These are phyloP conservation scores for Hypoxylon fuscum DNA, from an alignment of 495 filamentous ascomycete species.

Conservation along the genomic window DNA sequence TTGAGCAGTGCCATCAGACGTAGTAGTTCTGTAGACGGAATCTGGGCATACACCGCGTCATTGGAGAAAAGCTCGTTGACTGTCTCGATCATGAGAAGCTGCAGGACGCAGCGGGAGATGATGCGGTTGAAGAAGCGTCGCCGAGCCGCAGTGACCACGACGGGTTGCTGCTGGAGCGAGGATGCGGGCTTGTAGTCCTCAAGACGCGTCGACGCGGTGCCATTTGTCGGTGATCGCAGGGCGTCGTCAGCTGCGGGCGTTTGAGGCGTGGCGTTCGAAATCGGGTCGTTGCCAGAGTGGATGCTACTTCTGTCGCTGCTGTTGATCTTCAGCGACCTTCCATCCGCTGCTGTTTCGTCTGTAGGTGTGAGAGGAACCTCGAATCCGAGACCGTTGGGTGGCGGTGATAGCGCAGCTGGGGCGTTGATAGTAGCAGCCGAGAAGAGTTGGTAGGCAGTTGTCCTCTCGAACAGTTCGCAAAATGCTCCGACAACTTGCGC, in stretches of 20 bases:
- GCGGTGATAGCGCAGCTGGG: constrained; percentile 54
- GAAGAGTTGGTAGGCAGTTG: constrained; percentile 93
- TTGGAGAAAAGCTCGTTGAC: constrained; percentile 98
- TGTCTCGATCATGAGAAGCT: constrained; percentile 98
- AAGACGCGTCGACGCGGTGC: constrained; percentile 60
- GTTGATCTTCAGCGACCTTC: constrained; percentile 71
- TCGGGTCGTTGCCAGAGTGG: constrained; percentile 34
- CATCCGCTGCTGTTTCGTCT: constrained; percentile 53
- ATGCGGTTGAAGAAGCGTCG: constrained; percentile 99
- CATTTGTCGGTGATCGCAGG: constrained; percentile 44
- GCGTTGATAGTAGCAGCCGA: constrained; percentile 75
- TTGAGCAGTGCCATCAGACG: constrained; percentile 93
- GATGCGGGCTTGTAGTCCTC: constrained; percentile 88
- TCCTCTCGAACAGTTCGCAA: constrained; percentile 92
- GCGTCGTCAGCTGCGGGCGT: constrained; percentile 46
- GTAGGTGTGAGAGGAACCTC: constrained; percentile 52
- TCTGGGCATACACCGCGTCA: constrained; percentile 91
- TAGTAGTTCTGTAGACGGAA: constrained; percentile 86
- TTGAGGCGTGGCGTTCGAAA: constrained; percentile 22
- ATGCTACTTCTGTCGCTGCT: constrained; percentile 54
- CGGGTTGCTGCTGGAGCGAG: constrained; percentile 80
- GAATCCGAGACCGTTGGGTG: constrained; percentile 56
- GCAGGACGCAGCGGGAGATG: constrained; percentile 97
- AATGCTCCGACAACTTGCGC: constrained; percentile 92
- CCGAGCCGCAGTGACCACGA: constrained; percentile 89